Percentiles rank a stretch among this genome's conserved stretches.
Evolutionary conservation across 306 rosid genomes (phyloP).

Genomic region (Purshia tridentata): DNA sequence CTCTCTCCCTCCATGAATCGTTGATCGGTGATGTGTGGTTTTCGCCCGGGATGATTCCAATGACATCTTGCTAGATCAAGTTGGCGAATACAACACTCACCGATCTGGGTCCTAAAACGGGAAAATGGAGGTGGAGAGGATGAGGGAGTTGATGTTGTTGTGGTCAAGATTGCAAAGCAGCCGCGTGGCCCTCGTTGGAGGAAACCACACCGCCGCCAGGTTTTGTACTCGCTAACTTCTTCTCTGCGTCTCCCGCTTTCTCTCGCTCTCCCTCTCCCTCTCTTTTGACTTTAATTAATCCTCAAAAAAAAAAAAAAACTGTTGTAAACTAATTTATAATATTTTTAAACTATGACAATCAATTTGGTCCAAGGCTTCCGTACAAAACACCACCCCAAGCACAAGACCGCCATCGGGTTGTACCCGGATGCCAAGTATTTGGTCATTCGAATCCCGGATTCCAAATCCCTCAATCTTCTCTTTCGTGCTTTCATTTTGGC

Average conservation of each 20-base stretch:
- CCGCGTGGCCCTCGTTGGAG: slow-evolving; percentile 71
- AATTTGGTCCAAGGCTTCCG: slow-evolving; percentile 30
- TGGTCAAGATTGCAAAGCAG: slow-evolving; percentile 44
- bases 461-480: slow-evolving; percentile 28
- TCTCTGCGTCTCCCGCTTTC: background rate
- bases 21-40: slow-evolving; percentile 28
- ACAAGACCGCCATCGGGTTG: slow-evolving; percentile 13
- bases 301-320: background rate
- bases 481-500: slow-evolving; percentile 29
- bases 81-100: slow-evolving; percentile 24
- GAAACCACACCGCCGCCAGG: slow-evolving; percentile 82
- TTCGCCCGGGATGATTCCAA: slow-evolving; percentile 5
- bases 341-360: slow-evolving; percentile 30
- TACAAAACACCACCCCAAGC: slow-evolving; percentile 13
- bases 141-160: slow-evolving; percentile 57
- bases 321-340: background rate
- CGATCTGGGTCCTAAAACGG: slow-evolving; percentile 35
- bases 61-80: slow-evolving; percentile 23
- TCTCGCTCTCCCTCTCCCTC: slow-evolving; percentile 17
- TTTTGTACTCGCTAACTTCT: slow-evolving; percentile 69
- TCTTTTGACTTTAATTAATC: background rate
- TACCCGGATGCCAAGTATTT: slow-evolving; percentile 35
- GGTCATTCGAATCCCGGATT: slow-evolving; percentile 34
- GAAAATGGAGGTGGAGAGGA: slow-evolving; percentile 68
- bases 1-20: slow-evolving; percentile 31